phyloP scores from a whole-genome alignment of 2,329 filamentous ascomycete genomes.

The Beauveria scarabaeidicola region DNA sequence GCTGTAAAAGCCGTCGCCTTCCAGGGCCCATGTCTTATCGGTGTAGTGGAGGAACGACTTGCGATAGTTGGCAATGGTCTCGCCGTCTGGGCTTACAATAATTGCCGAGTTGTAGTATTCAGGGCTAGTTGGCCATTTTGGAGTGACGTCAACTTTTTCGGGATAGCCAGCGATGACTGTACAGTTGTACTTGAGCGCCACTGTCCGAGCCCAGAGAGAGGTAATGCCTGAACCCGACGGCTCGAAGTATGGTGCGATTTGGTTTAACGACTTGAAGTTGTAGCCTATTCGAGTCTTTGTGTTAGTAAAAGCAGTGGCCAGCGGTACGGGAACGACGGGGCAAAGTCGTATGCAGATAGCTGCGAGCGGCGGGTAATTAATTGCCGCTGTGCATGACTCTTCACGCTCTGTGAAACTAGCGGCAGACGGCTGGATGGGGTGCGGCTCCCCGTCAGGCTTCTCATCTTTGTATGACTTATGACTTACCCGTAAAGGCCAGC shows the following conservation, averaged over 20 bases:
- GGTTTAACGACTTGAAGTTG: slow-evolving; percentile 62
- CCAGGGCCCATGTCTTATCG: slow-evolving; percentile 50
- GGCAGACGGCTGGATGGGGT: too few species aligned
- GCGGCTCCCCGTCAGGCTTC: too few species aligned
- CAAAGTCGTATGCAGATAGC: too few species aligned
- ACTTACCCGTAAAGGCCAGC: slow-evolving; percentile 52
- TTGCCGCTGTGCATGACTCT: too few species aligned
- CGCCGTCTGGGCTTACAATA: slow-evolving; percentile 48
- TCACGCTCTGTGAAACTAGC: too few species aligned
- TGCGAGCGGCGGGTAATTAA: too few species aligned
- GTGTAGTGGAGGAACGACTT: slow-evolving; percentile 50
- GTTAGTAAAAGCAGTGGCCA: too few species aligned
- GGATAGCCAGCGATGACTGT: slow-evolving; percentile 66
- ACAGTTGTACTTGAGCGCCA: slow-evolving; percentile 58
- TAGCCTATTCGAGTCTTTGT: slow-evolving; percentile 42
- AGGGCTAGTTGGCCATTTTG: slow-evolving; percentile 40
- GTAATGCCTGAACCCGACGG: slow-evolving; percentile 55
- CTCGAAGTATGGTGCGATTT: slow-evolving; percentile 64
- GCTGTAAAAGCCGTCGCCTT: slow-evolving; percentile 41
- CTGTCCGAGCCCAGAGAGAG: slow-evolving; percentile 61
- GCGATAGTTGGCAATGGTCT: slow-evolving; percentile 51
- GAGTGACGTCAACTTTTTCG: slow-evolving; percentile 49
- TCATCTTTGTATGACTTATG: too few species aligned
- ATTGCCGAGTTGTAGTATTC: slow-evolving; percentile 49
- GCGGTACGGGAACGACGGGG: too few species aligned